Conservation (phyloP, 768 basidiomycete species). For the Rhizopogon vinicolor region DNA sequence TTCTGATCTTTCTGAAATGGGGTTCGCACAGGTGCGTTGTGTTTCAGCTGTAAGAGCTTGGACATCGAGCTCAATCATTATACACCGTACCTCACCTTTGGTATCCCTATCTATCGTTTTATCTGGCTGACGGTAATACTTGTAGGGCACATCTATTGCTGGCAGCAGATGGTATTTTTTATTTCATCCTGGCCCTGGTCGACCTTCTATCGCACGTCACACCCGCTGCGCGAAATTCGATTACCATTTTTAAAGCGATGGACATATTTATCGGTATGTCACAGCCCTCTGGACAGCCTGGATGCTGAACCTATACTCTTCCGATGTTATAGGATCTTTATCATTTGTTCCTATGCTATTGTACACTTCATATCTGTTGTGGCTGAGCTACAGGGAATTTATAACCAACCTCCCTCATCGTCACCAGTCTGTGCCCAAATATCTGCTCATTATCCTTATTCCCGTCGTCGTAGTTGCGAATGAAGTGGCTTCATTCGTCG, state of each 20-base stretch:
- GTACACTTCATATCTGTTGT: slow-evolving; percentile 59
- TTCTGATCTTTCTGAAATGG: slow-evolving; percentile 47
- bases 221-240: slow-evolving; percentile 44
- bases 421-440: slow-evolving; percentile 39
- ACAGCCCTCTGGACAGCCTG: neutral
- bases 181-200: slow-evolving; percentile 53
- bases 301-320: neutral
- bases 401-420: slow-evolving; percentile 47
- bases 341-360: slow-evolving; percentile 65
- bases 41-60: neutral
- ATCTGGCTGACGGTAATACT: neutral
- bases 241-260: slow-evolving; percentile 44
- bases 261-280: slow-evolving; percentile 61
- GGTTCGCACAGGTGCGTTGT: slow-evolving; percentile 43
- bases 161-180: slow-evolving; percentile 55
- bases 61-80: neutral
- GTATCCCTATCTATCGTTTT: neutral
- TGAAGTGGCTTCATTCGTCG: slow-evolving; percentile 62
- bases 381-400: slow-evolving; percentile 49
- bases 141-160: slow-evolving; percentile 55
- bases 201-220: slow-evolving; percentile 57
- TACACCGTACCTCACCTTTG: slow-evolving; percentile 8
- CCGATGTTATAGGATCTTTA: slow-evolving; percentile 32
- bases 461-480: slow-evolving; percentile 52
- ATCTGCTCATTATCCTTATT: slow-evolving; percentile 47